These are phyloP conservation scores for Exserohilum rostratum DNA, from an alignment of 2,329 filamentous ascomycete genomes.

Conservation along the genomic window DNA sequence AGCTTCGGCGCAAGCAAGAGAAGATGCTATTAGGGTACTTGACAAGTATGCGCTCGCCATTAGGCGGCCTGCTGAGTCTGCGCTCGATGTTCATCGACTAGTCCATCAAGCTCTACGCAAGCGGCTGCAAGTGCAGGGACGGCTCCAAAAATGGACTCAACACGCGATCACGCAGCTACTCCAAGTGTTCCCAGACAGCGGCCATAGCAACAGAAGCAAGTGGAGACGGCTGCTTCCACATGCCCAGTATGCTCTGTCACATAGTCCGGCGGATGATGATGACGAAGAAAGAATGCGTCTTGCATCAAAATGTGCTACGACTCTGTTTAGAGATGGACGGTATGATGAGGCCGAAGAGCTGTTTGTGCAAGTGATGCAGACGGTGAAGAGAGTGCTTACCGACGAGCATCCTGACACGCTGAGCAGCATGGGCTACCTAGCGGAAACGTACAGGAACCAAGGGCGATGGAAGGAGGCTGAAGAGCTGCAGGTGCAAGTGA, in stretches of 20 bases:
- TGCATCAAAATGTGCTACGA: neutral
- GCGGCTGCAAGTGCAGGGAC: slow-evolving; percentile 11
- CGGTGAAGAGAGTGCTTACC: neutral
- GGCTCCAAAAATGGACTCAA: slow-evolving; percentile 11
- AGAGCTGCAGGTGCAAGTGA: neutral
- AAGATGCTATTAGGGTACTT: slow-evolving; percentile 21
- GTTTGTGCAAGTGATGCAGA: neutral
- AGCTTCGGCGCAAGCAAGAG: neutral
- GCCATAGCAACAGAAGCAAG: neutral
- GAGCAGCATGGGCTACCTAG: neutral
- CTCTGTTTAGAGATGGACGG: neutral
- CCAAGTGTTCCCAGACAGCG: neutral
- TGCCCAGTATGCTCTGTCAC: neutral
- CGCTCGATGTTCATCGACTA: slow-evolving; percentile 17
- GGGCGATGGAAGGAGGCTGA: neutral
- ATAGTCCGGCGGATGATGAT: neutral
- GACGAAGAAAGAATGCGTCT: neutral
- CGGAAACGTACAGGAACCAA: neutral
- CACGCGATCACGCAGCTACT: slow-evolving; percentile 12
- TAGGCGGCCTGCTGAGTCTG: slow-evolving; percentile 9
- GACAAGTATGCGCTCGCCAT: slow-evolving; percentile 15
- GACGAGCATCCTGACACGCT: neutral
- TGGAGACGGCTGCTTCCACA: neutral
- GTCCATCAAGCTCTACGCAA: slow-evolving; percentile 17
- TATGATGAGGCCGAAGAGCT: neutral